A percentile compares a stretch with the other conserved stretches of the same genome.
These are phyloP conservation scores for Nematodospora valgi DNA, from an alignment of 805 yeast species.

Conservation along the genomic window DNA sequence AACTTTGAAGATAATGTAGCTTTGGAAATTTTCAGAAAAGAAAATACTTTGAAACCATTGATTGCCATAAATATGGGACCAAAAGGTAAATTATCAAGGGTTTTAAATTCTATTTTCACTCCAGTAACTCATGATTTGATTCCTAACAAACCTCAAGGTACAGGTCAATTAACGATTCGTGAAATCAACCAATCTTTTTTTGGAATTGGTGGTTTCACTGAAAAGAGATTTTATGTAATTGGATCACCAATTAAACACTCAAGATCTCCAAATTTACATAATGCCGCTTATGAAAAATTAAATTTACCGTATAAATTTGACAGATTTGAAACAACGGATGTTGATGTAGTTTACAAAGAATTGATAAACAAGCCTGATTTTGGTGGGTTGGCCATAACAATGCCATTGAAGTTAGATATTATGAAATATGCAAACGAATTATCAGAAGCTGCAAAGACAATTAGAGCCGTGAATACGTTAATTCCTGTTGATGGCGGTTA, in stretches of 20 bases:
- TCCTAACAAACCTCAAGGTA: conserved; percentile 55
- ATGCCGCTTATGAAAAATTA: conserved; percentile 68
- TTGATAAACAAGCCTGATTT: conserved; percentile 50
- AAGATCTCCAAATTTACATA: conserved; percentile 84
- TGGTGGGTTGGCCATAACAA: conserved; percentile 96
- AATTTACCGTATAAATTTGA: conserved; percentile 75
- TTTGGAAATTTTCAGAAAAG: conserved; percentile 64
- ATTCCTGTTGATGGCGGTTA: conserved; percentile 43
- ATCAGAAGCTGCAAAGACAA: conserved; percentile 70
- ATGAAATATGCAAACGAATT: conserved; percentile 62
- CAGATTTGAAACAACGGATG: conserved; percentile 65
- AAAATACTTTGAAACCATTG: conserved; percentile 58
- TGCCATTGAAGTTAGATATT: conserved; percentile 85
- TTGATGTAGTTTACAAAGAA: conserved; percentile 49
- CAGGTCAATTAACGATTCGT: conserved; percentile 69
- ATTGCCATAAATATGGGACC: conserved; percentile 82
- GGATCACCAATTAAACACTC: conserved; percentile 87
- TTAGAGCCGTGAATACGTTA: conserved; percentile 94
- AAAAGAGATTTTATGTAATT: conserved; percentile 64
- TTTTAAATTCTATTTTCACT: conserved; percentile 69
- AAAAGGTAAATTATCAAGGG: conserved; percentile 74
- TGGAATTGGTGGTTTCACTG: conserved; percentile 58
- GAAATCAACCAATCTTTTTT: conserved; percentile 58
- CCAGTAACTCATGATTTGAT: conserved; percentile 77
- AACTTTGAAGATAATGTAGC: conserved; percentile 62